Base-by-base conservation (phyloP, 2,329 filamentous ascomycete genomes). In the Hypocreales sp. region DNA sequence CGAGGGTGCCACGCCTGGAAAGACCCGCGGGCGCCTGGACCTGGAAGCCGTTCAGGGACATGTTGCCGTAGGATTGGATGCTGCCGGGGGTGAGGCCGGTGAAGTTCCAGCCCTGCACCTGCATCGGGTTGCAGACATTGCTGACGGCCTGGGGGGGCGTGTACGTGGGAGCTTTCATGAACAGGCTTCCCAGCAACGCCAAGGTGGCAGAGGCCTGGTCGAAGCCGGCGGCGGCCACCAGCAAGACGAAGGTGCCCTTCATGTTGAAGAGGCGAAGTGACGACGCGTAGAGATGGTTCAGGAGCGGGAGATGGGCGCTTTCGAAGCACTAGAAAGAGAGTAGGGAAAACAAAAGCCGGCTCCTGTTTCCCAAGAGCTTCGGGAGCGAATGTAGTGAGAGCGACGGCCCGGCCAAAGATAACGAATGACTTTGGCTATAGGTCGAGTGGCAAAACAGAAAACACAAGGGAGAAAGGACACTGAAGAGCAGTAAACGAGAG, bases 31-130 rank as follows among this genome's bases (percentile, higher is more conserved):
- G n/a, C n/a, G n/a, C n/a, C n/a, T n/a, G n/a, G 22, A 10, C 11
- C 5, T 7, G 8, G 27, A 28, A 90, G 42, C 79, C 80, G 25
- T 58, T 66, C 61, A 84, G 87, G 35, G 64, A 56, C 53, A 87
- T 82, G 45, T 72, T 79, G 28, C 69, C 70, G 51, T 83, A 92
- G 40, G 49, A 55, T 37, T 50, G 53, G 54, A 92, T 73, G 11
- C 48, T 42, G 24, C 80, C 82, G 20, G 56, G 38, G 36, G 49
- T 40, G 15, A 92, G 64, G 37, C 68, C 67, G 15, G 53, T 52
- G 69, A 79, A 94, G 60, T 77, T 58, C 51, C 79, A 90, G 26
- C 83, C 84, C 14, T 44, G 39, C 36, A 65, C 55, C 58, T 92
- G 80, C 38, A 72, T 53, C n/a, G 65, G 49, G 32, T 67, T 72